Percentiles rank a stretch among this genome's conserved stretches.
Conservation (phyloP, 1,284 basidiomycete genomes). For the Puccinia hordei region DNA sequence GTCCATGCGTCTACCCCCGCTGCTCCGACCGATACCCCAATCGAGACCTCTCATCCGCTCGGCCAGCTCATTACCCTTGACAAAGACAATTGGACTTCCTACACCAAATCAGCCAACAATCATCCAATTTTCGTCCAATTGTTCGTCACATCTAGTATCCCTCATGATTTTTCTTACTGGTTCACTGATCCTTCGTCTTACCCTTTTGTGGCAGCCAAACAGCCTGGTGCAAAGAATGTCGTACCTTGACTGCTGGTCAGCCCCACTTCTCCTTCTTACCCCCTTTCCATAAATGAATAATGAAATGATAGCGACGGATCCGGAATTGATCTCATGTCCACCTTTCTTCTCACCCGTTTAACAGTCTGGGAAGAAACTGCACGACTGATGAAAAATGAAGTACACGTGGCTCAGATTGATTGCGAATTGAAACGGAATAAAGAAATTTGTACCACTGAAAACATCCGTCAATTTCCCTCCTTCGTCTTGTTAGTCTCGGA, state of each 20-base stretch:
- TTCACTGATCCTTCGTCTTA: neutral
- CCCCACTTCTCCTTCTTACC: neutral
- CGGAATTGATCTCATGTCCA: too few species aligned
- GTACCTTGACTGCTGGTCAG: conserved; percentile 21
- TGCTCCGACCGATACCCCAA: conserved; percentile 1
- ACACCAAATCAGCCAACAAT: neutral
- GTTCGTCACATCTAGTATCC: conserved; percentile 5
- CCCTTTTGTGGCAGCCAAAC: conserved; percentile 8
- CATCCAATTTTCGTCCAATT: conserved; percentile 39
- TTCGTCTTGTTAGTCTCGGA: conserved; percentile 26
- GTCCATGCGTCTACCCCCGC: neutral
- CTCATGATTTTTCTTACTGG: neutral
- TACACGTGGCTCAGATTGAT: conserved; percentile 38
- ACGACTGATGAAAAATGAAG: neutral
- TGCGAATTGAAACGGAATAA: conserved; percentile 13
- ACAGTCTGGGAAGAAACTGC: conserved; percentile 42
- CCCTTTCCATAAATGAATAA: too few species aligned
- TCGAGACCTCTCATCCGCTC: neutral
- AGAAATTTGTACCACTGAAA: conserved; percentile 8
- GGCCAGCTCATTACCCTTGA: conserved; percentile 16
- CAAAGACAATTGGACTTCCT: conserved; percentile 17
- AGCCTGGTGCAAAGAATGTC: conserved; percentile 48
- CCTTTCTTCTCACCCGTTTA: neutral
- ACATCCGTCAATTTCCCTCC: conserved; percentile 23
- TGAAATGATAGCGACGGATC: too few species aligned